These are phyloP conservation scores for Pythium phragmiticola DNA, from an alignment of 352 stramenopile species.

Conservation along the genomic window DNA sequence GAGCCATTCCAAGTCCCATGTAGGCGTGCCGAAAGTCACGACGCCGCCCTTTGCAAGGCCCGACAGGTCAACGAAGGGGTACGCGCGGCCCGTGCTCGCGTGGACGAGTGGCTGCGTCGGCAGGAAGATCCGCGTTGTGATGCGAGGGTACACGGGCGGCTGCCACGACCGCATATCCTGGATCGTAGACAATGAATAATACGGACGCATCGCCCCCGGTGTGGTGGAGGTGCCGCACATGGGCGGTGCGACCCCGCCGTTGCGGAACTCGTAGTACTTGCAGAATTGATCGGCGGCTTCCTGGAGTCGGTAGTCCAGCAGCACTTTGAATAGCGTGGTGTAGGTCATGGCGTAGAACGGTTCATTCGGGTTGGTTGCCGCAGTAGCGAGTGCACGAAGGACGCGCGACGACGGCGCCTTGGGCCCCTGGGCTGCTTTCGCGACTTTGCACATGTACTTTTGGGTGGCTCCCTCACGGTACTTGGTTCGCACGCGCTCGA, in stretches of 20 bases:
- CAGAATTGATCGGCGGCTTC: conserved; percentile 16
- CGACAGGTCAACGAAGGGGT: conserved; percentile 7
- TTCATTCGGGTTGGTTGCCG: neutral
- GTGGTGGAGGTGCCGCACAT: conserved; percentile 1
- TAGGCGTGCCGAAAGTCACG: conserved; percentile 3
- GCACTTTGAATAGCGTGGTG: conserved; percentile 5
- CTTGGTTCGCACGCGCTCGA: too few relatives aligned
- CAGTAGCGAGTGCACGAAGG: neutral
- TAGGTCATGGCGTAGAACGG: conserved; percentile 15
- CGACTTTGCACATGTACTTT: too few relatives aligned
- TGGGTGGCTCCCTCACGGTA: too few relatives aligned
- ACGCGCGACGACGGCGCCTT: too few relatives aligned
- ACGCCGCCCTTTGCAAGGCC: neutral
- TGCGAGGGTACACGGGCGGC: conserved; percentile 9
- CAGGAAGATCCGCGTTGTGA: conserved; percentile 5
- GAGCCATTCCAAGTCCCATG: conserved; percentile 15
- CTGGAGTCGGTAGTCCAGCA: neutral
- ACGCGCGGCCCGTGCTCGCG: neutral
- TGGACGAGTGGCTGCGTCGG: conserved; percentile 6
- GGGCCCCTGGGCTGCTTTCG: too few relatives aligned
- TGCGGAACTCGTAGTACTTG: conserved; percentile 25
- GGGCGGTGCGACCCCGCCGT: conserved; percentile 9
- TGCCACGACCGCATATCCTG: conserved; percentile 15
- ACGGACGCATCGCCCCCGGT: neutral
- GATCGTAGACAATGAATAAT: conserved; percentile 13